Conservation (phyloP, 2,329 filamentous ascomycete species). For the Pyricularia pennisetigena region DNA sequence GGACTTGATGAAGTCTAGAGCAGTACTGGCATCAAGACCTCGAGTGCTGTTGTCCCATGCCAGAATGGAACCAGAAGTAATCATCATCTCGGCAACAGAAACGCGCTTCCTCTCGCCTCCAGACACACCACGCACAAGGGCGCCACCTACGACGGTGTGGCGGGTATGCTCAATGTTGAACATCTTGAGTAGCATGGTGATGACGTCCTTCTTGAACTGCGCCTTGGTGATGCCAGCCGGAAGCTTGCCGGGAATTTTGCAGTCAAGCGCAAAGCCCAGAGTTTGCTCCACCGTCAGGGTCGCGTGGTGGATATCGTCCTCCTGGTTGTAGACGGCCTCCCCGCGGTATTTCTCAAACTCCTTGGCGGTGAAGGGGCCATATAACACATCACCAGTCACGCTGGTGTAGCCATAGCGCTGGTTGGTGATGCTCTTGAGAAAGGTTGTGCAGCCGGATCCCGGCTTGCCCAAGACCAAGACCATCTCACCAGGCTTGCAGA, state of each 20-base stretch:
- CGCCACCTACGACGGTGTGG: conserved; percentile 76
- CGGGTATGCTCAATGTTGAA: conserved; percentile 89
- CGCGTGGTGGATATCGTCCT: conserved; percentile 78
- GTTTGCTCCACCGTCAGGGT: conserved; percentile 85
- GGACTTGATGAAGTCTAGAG: conserved; percentile 45
- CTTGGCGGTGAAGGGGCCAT: conserved; percentile 62
- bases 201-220: conserved; percentile 63
- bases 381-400: conserved; percentile 60
- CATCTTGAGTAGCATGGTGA: conserved; percentile 72
- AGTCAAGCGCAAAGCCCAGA: conserved; percentile 73
- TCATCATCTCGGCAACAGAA: conserved; percentile 75
- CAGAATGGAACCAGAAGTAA: conserved; percentile 60
- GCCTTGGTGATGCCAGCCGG: conserved; percentile 61
- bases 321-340: conserved; percentile 77
- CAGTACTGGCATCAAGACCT: conserved; percentile 45
- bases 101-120: conserved; percentile 75
- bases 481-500: conserved; percentile 79
- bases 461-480: conserved; percentile 71
- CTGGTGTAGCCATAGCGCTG: conserved; percentile 48
- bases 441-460: conserved; percentile 62
- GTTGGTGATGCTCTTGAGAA: conserved; percentile 59
- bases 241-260: conserved; percentile 73
- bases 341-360: conserved; percentile 70
- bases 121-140: conserved; percentile 69
- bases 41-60: conserved; percentile 63